Evolutionary conservation across 257 asterid genomes (phyloP), one percentile per base, ranked within the genome.

Genomic region (Schizonepeta tenuifolia): DNA sequence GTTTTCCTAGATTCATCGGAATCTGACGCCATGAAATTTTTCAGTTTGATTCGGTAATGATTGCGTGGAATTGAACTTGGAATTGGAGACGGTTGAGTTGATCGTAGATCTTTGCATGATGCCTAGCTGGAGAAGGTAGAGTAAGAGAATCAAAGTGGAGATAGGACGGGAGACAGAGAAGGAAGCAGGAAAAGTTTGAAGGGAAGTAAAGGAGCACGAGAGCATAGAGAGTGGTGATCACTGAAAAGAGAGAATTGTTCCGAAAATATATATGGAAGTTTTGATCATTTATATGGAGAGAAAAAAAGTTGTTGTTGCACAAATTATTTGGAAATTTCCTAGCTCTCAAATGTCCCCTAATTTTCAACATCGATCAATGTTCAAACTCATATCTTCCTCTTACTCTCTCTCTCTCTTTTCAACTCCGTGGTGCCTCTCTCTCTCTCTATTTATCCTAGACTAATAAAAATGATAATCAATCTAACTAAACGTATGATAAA

Each of bases 161-260:
- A 88, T 7, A 83, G 26, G 21, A 87, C 67, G 2, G 97, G 97
- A 33, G 96, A n/a, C n/a, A 88, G 81, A 77, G 75, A 28, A 84
- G 43, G 61, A 83, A 24, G 31, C 50, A 70, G 71, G 60, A 46
- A 74, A 72, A 77, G 33, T 38, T 36, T 1, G 76, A 36, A 0
- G 98, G 98, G 33, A 75, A 82, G 75, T 90, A 93, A 54, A 93
- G 88, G 28, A 93, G 71, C 35, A 83, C 33, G n/a, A 93, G 75
- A 55, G 82, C 65, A 81, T 80, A 89, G 61, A 93, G 74, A 47
- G 97, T 78, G 77, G 87, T 54, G 9, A 90, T 73, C 59, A 87
- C 62, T 12, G 95, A 82, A 73, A 87, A 75, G 22, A 92, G 78
- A 26, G 97, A 74, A 63, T 28, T 1, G 4, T 79, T 62, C 78